phyloP scores from a whole-genome alignment of 73 alveolate genomes.

The Stentor coeruleus region DNA sequence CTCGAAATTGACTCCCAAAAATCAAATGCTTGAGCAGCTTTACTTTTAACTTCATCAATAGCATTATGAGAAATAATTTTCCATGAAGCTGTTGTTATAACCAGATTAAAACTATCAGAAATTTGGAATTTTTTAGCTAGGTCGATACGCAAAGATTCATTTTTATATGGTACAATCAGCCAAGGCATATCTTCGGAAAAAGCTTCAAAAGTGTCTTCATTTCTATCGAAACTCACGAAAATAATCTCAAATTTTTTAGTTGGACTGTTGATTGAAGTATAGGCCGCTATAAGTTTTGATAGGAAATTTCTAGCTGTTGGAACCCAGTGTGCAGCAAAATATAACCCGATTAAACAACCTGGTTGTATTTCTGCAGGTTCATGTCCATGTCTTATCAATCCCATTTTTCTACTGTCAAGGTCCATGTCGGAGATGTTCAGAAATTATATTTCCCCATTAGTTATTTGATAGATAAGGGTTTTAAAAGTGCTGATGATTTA shows the following conservation, averaged over 20 bases:
- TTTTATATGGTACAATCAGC: not conserved
- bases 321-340: not conserved
- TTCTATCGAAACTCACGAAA: not conserved
- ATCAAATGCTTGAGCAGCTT: not conserved
- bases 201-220: not conserved
- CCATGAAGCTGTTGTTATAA: not conserved
- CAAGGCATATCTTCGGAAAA: not conserved
- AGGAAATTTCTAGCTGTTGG: not conserved
- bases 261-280: too few relatives aligned
- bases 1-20: not conserved
- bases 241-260: not conserved
- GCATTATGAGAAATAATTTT: not conserved
- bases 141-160: not conserved
- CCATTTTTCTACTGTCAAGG: too few relatives aligned
- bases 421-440: too few relatives aligned
- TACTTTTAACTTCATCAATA: not conserved
- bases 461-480: too few relatives aligned
- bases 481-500: too few relatives aligned
- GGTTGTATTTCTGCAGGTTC: too few relatives aligned
- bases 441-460: too few relatives aligned
- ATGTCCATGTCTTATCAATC: too few relatives aligned
- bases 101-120: not conserved
- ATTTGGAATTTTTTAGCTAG: not conserved
- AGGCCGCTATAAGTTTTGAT: not conserved
- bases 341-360: not conserved